Evolutionary conservation across 73 alveolate genomes (phyloP).

Genomic region (Tetrahymena thermophila): DNA sequence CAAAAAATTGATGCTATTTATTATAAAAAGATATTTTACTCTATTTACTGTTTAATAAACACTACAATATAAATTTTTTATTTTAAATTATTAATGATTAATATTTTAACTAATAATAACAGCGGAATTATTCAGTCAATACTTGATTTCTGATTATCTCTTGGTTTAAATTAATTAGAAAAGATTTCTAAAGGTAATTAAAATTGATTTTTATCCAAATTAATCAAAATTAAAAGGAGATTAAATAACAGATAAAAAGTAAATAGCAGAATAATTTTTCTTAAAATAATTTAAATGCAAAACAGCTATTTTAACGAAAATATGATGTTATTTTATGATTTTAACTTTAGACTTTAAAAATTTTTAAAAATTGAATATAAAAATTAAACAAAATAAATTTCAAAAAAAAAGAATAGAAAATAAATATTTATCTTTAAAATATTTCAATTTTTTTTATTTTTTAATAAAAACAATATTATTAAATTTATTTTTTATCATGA

Average conservation of each 20-base stretch:
- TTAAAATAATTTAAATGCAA: too few relatives aligned
- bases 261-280: background rate
- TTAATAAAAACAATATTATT: too few relatives aligned
- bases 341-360: too few relatives aligned
- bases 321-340: too few relatives aligned
- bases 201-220: background rate
- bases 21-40: background rate
- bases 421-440: too few relatives aligned
- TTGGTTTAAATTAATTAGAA: background rate
- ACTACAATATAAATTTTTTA: background rate
- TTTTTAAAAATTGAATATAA: too few relatives aligned
- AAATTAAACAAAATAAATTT: too few relatives aligned
- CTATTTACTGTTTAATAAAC: background rate
- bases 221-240: background rate
- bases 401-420: too few relatives aligned
- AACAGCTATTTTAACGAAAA: background rate
- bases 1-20: background rate
- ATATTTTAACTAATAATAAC: background rate
- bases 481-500: too few relatives aligned
- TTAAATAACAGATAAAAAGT: background rate
- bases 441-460: too few relatives aligned
- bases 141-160: background rate
- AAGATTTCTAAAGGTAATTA: background rate
- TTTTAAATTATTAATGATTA: too few relatives aligned
- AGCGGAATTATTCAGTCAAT: background rate